Evolutionary conservation across 2,329 filamentous ascomycete genomes (phyloP), one percentile per base, ranked within the genome.

Genomic region (Neonectria ditissima): DNA sequence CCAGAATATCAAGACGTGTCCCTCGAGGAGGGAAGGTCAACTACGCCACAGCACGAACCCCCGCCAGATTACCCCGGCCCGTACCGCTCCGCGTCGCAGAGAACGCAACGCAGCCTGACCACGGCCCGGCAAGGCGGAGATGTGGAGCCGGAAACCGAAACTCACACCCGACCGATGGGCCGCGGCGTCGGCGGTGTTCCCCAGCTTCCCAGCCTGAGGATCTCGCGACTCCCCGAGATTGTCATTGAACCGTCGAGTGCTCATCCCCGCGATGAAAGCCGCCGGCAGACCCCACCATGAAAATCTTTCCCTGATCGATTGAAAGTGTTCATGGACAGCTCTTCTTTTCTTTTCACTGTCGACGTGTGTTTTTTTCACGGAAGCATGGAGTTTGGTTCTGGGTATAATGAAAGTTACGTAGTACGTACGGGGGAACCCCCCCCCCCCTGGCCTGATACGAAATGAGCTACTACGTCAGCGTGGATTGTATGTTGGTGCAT

Each of bases 1-100:
- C 86, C 86, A 1, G 84, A 84, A 26, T 89, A 89, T 67, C 86
- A 85, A 57, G 81, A 84, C 48, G 78, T 84, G 3, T 80, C 79
- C 24, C 75, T 80, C 34, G 80, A 83, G 11, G 73, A 80, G 39
- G 75, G 77, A 1, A 77, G 78, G 14, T 75, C 80, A 2, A 77
- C 77, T 8, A 83, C 80, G 14, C 80, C 83, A 0, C 79, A 80
- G 50, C 69, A 79, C 52, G 84, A 83, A 48, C 83, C 85, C 10
- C 86, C 86, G 9, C 86, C 86, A 1, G 80, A 81, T 18, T 88
- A 88, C 68, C 76, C 82, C 0, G 82, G 82, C 5, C 79, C 74
- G n/a, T 73, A 73, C 56, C 74, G 74, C 16, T 71, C 73, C 32
- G 63, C 57, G 7, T 76, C 75, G 5, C 74, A 71, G 59, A 63